Evolutionary conservation across 345 rosid species (phyloP), one percentile per base, ranked within the genome.

Genomic region (Luvunga scandens): DNA sequence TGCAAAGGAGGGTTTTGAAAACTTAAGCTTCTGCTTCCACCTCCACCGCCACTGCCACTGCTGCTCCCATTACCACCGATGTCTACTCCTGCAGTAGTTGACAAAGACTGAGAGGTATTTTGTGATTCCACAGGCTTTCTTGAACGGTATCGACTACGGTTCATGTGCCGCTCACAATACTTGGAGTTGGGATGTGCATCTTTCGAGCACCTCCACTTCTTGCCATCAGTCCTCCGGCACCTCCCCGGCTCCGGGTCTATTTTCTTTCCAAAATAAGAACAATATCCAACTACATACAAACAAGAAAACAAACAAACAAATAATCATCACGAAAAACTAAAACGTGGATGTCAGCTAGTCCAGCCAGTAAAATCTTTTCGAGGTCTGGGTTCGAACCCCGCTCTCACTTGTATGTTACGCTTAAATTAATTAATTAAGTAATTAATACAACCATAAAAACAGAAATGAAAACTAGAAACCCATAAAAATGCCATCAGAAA

Each of bases 161-260:
- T 83, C 88, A 85, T 87, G 82, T 87, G 90, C 75, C 90, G 86
- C 80, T 87, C 90, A 82, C 90, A 87, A 34, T 87, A 87, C 78
- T 87, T 87, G 85, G 90, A 85, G 87, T 84, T 87, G 0, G 91
- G 90, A 80, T 91, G 87, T 62, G 93, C 97, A 80, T 92, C 94
- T 76, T 91, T 93, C 3, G 98, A 91, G 86, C 98, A 93, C 89
- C 98, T 89, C 98, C 98, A 93, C 81, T 93, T 93, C 90, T 93
- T 93, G 14, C 98, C 97, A 71, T 93, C 97, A 0, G 95, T 91
- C 83, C 98, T 91, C 75, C 93, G 86, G 65, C 98, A 93, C 76
- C 98, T 84, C 56, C 96, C 94, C 1, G 96, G 98, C 85, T 93
- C 98, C 5, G 94, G 92, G 83, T 93, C 98, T 48, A 89, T 72